These are phyloP conservation scores for Coemansia sp. DNA, from an alignment of 192 early-diverging fungal genomes.

Conservation along the genomic window DNA sequence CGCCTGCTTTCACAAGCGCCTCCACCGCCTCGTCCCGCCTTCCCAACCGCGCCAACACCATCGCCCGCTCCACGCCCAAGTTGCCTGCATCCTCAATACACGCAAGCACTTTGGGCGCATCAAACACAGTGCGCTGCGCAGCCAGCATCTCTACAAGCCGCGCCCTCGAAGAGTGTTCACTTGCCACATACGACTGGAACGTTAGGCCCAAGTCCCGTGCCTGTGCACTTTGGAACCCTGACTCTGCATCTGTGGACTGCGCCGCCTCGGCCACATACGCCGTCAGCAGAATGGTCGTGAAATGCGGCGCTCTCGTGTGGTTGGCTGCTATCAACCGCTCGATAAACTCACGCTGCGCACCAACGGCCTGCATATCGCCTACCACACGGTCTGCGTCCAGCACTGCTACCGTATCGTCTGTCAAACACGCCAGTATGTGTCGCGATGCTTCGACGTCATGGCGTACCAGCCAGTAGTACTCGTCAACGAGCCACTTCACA, in stretches of 20 bases:
- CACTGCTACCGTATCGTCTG: conserved; percentile 16
- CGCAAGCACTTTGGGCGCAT: conserved; percentile 14
- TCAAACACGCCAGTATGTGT: conserved; percentile 12
- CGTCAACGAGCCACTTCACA: conserved; percentile 8
- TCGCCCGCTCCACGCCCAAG: conserved; percentile 24
- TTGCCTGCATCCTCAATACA: conserved; percentile 21
- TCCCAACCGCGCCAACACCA: conserved; percentile 28
- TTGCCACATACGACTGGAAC: conserved; percentile 15
- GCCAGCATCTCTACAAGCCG: conserved; percentile 25
- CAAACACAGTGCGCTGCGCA: conserved; percentile 9
- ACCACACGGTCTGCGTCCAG: conserved; percentile 39
- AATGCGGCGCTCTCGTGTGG: conserved; percentile 36
- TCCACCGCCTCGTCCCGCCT: conserved; percentile 15
- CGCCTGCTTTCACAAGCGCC: conserved; percentile 23
- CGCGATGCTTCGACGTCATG: conserved; percentile 20
- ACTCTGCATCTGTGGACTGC: conserved; percentile 6
- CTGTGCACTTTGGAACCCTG: conserved; percentile 25
- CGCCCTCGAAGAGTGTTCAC: conserved; percentile 7
- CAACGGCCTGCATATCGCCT: conserved; percentile 9
- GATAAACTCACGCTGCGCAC: conserved; percentile 30
- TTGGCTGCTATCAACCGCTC: conserved; percentile 33
- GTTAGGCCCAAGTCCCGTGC: conserved; percentile 30
- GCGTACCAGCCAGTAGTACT: conserved; percentile 32
- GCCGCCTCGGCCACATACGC: conserved; percentile 24
- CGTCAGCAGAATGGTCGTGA: conserved; percentile 40